phyloP scores from a whole-genome alignment of 257 asterid species.

The Anisodus acutangulus region DNA sequence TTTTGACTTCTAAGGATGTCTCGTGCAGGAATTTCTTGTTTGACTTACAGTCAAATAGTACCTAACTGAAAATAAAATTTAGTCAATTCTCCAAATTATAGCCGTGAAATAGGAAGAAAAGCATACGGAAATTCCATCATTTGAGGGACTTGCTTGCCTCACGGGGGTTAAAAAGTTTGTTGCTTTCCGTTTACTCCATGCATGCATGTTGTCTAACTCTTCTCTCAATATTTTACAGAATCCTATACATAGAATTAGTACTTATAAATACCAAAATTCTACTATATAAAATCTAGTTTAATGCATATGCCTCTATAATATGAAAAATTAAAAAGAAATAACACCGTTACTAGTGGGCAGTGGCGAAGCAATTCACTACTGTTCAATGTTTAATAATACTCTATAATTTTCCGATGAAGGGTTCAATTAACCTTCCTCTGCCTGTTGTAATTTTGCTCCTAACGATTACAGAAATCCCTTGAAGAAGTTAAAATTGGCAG shows the following conservation, averaged over 20 bases:
- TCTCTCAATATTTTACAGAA: slow-evolving; percentile 1
- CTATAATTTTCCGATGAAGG: neutral
- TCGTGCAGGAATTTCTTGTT: neutral
- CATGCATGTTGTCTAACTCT: neutral
- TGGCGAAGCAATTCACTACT: neutral
- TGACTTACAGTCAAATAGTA: neutral
- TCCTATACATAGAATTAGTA: neutral
- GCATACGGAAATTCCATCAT: slow-evolving; percentile 21
- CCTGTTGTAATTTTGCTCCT: neutral
- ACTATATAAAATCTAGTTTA: neutral
- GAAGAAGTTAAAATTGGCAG: neutral
- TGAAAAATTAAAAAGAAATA: neutral
- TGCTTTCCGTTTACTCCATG: slow-evolving; percentile 28
- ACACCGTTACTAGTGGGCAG: neutral
- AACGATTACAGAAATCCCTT: neutral
- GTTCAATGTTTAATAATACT: neutral
- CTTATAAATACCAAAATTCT: slow-evolving; percentile 11
- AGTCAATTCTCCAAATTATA: slow-evolving; percentile 11
- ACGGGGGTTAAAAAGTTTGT: slow-evolving; percentile 22
- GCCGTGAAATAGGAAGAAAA: neutral
- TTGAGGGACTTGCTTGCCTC: slow-evolving; percentile 20
- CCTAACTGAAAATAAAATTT: neutral
- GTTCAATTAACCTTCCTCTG: neutral
- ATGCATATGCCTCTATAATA: neutral
- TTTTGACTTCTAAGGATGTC: slow-evolving; percentile 20